Percentiles rank a stretch among this genome's conserved stretches.
These are phyloP conservation scores for Bombardia bombarda DNA, from an alignment of 495 filamentous ascomycete genomes.

Conservation along the genomic window DNA sequence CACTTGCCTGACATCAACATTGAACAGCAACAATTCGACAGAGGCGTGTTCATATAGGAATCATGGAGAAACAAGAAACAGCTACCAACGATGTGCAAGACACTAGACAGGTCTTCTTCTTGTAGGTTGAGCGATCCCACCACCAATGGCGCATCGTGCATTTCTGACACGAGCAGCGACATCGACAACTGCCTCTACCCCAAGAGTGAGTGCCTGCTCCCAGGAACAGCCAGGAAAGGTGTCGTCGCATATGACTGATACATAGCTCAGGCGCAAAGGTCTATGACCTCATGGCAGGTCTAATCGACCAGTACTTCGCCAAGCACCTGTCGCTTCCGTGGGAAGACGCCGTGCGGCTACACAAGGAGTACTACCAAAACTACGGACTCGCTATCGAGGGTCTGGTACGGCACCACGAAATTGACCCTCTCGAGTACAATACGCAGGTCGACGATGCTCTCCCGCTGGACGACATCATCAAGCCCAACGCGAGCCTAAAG, in stretches of 20 bases:
- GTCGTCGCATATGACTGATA: too few species aligned
- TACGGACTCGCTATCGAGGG: constrained; percentile 98
- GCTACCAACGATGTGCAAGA: neutral
- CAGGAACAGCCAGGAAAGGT: too few species aligned
- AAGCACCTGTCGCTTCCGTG: constrained; percentile 62
- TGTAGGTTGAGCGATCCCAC: constrained; percentile 22
- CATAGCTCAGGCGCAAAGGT: constrained; percentile 50
- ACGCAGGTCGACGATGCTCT: constrained; percentile 89
- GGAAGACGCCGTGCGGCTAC: constrained; percentile 72
- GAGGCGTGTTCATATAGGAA: too few species aligned
- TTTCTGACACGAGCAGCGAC: constrained; percentile 42
- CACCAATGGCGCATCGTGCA: too few species aligned
- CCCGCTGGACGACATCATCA: constrained; percentile 76
- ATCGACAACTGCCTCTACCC: constrained; percentile 93
- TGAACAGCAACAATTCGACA: neutral
- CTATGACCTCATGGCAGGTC: constrained; percentile 62
- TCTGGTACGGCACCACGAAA: constrained; percentile 85
- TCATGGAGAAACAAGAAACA: neutral
- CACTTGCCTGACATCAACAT: too few species aligned
- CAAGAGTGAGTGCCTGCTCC: constrained; percentile 39
- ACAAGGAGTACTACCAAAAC: constrained; percentile 84
- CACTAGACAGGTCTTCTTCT: constrained; percentile 36
- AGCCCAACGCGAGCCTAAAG: constrained; percentile 64
- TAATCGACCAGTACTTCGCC: constrained; percentile 77
- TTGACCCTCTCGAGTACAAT: constrained; percentile 95